Evolutionary conservation across 805 yeast species (phyloP), one percentile per base, ranked within the genome.

Genomic region (Cyberlindnera xishuangbannaensis): DNA sequence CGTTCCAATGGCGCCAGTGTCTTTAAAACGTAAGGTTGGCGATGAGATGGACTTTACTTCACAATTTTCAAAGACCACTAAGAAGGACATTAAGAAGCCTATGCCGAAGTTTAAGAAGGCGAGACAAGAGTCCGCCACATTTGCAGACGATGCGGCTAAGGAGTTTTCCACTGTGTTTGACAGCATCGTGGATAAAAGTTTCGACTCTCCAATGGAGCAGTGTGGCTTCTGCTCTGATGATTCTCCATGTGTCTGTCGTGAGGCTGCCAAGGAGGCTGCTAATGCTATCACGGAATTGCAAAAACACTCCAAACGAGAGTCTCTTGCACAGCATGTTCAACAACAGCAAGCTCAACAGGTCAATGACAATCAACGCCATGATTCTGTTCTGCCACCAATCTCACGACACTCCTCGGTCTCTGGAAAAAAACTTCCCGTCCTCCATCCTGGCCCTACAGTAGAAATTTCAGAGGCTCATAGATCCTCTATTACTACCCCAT

Each of bases 141-240:
- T 17, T 14, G 4, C 26, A 33, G 15, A 15, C 10, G 50, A 47
- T 11, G 25, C 34, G 2, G 37, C 47, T 3, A 39, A 38, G n/a
- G 51, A 44, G 18, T 47, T 43, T 31, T 35, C 47, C 10, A 40
- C 37, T 7, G 43, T 41, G 11, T 45, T 40, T 22, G 56, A 46
- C 15, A 34, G 40, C 13, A 39, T 48, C 13, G 41, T 42, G 2
- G 53, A 48, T 15, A 63, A 66, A 37, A 61, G 67, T 39, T 73
- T 69, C 31, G 58, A 59, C 24, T 70, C 73, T 2, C 71, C 76
- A 6, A 65, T 68, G 39, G 94, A 83, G 44, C 76, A 82, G 38
- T 90, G 97, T 59, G 97, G 97, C 0, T 88, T 90, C 58, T 90
- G 97, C 53, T 76, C 95, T 0, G 95, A 84, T 45, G 92, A 78